Conservation (phyloP, 257 asterid species). For the Coffea eugenioides region DNA sequence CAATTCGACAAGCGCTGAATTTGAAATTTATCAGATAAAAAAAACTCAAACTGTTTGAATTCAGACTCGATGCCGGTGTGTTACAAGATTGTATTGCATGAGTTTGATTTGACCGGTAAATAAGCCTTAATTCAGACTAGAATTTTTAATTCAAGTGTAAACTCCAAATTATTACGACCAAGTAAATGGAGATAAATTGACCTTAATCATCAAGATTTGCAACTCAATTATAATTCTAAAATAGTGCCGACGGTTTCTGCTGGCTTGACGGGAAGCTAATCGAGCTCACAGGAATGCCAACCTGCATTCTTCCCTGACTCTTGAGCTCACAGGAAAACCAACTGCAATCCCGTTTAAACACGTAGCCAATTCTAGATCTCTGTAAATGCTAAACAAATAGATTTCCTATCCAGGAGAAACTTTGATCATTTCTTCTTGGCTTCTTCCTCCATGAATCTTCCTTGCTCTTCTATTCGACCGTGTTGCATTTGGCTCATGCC, state of each 20-base stretch:
- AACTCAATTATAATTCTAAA: background rate
- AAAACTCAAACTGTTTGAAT: too few relatives aligned
- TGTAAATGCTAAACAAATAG: background rate
- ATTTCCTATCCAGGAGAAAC: background rate
- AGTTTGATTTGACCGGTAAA: too few relatives aligned
- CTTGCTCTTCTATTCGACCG: background rate
- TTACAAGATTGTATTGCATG: too few relatives aligned
- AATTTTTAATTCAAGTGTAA: too few relatives aligned
- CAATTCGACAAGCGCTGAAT: too few relatives aligned
- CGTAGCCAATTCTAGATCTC: background rate
- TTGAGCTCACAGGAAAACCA: background rate
- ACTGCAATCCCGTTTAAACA: background rate
- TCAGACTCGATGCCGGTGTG: too few relatives aligned
- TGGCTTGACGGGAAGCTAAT: background rate
- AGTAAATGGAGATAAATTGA: background rate
- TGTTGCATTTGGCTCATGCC: background rate
- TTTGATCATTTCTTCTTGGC: background rate
- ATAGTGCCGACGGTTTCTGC: background rate
- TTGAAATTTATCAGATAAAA: too few relatives aligned
- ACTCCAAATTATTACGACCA: background rate
- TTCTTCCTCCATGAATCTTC: background rate
- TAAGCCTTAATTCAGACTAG: too few relatives aligned
- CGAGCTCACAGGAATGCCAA: background rate
- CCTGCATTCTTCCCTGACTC: background rate
- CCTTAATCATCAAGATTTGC: background rate